Evolutionary conservation across 2,329 filamentous ascomycete species (phyloP), one percentile per base, ranked within the genome.

Genomic region (Ceratocystis smalleyi): DNA sequence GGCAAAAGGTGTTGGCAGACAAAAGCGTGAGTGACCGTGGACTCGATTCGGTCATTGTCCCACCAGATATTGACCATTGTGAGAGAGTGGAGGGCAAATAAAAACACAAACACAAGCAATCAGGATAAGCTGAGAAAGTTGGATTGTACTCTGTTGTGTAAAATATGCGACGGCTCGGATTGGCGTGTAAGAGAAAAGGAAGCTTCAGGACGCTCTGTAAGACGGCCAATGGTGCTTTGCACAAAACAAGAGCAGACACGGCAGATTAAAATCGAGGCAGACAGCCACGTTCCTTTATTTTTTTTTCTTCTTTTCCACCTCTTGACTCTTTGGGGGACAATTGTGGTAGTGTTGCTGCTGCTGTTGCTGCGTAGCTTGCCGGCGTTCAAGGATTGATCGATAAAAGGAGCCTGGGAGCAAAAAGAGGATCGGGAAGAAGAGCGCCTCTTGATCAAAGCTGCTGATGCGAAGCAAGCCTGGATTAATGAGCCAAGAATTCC

Each of bases 31-130:
- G 84, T 89, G 69, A 90, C 84, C 66, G 84, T 87, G 64, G 80
- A 77, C 70, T 87, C 81, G 71, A 91, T 89, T 67, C 79, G 80
- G 68, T 84, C 80, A 65, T 83, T 77, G 71, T 87, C 85, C 86
- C 86, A 91, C 86, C 86, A 89, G 72, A 83, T 76, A 12, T 43
- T 69, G 68, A 70, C 68, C 68, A 69, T 69, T 45, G 61, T 40
- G 59, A 24, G 54, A 32, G 27, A 30, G 5, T n/a, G 54, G 12
- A 35, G 30, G 3, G 47, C 15, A 51, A 24, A 10, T 12, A 15
- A 57, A 22, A 32, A 55, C 17, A 40, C 32, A 35, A 40, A 40
- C 40, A 43, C 27, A 15, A 43, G 24, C 43, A 43, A 24, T 6
- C 19, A 49, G 15, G 10, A 45, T 45, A 15, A 30, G 8, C 12